Conservation (phyloP, 108 stramenopile genomes). For the Cyclotella atomus region DNA sequence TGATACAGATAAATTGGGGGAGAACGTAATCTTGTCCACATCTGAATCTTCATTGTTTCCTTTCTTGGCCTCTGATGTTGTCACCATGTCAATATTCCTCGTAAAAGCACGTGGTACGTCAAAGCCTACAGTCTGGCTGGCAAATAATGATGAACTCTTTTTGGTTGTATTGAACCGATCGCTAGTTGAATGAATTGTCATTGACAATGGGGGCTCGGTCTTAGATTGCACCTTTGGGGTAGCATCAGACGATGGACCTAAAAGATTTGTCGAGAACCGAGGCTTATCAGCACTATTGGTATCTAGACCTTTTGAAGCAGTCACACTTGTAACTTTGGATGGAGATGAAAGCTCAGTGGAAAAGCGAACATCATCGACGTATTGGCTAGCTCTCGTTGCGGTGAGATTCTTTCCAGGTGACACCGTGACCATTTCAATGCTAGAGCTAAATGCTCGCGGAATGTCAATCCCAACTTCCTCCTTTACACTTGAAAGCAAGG, state of each 20-base stretch:
- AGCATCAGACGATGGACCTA: too few species aligned
- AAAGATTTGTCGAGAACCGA: too few species aligned
- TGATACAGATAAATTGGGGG: constrained; percentile 1
- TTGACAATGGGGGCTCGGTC: neutral
- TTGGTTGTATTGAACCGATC: constrained; percentile 6
- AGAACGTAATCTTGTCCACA: neutral
- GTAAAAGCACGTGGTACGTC: constrained; percentile 4
- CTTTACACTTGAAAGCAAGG: neutral
- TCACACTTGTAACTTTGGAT: neutral
- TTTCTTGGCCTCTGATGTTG: constrained; percentile 1
- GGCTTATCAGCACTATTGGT: too few species aligned
- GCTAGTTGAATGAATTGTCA: neutral
- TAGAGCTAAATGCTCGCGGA: neutral
- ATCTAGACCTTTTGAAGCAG: too few species aligned
- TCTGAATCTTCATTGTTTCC: neutral
- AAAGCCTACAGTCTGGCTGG: constrained; percentile 2
- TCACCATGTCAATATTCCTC: neutral
- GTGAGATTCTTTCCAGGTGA: neutral
- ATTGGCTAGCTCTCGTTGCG: neutral
- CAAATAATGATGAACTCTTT: constrained; percentile 10
- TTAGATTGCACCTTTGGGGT: neutral
- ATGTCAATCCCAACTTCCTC: neutral
- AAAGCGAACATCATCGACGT: neutral
- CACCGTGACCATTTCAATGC: constrained; percentile 1
- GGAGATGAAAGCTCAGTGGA: neutral